Evolutionary conservation across 169 alveolate genomes (phyloP).

Genomic region (Cryptosporidium meleagridis): DNA sequence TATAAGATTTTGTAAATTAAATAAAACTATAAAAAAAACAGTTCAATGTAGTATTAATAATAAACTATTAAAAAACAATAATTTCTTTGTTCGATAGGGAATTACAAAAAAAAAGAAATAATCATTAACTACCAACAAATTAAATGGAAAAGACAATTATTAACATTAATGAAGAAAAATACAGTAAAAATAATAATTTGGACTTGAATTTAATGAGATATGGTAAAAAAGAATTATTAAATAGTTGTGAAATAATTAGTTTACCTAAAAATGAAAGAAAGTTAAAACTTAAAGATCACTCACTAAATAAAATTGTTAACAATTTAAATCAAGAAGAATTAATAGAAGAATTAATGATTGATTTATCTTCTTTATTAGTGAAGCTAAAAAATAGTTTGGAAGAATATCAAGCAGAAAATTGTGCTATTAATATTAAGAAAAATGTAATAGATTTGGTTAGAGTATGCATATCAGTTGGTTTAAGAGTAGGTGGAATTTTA

Average conservation of each 20-base stretch:
- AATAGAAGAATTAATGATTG: slow-evolving; percentile 61
- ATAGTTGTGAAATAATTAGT: not conserved
- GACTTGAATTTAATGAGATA: not conserved
- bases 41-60: not conserved
- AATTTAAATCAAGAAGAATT: slow-evolving; percentile 6
- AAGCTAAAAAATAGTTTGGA: slow-evolving; percentile 38
- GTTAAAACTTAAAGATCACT: not conserved
- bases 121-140: not conserved
- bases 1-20: not conserved
- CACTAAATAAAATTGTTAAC: not conserved
- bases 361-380: slow-evolving; percentile 42
- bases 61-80: too few species aligned
- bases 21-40: too few species aligned
- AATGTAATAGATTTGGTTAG: slow-evolving; percentile 16
- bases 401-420: not conserved
- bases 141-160: not conserved
- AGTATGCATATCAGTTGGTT: slow-evolving; percentile 69
- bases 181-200: not conserved
- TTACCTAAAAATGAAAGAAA: not conserved
- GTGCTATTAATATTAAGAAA: not conserved
- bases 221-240: not conserved
- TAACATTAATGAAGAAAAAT: not conserved
- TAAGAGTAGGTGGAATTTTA: slow-evolving; percentile 19
- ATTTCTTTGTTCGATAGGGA: not conserved
- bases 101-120: not conserved